Conservation (phyloP, 306 rosid species). For the Medicago arabica region DNA sequence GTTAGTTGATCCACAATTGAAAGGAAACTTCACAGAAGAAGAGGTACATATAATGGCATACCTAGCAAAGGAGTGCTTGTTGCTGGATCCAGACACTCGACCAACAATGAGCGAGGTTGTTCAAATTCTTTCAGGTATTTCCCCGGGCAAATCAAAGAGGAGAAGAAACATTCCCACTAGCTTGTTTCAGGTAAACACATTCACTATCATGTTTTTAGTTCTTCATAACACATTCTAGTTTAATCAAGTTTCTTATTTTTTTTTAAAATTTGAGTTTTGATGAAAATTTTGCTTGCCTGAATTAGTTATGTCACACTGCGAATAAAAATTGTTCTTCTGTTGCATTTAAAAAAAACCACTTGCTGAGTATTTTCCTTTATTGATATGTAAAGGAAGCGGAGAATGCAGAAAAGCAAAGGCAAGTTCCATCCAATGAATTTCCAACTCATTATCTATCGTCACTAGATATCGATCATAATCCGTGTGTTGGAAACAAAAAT, state of each 20-base stretch:
- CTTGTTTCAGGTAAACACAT: constrained; percentile 65
- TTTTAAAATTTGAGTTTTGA: constrained; percentile 1
- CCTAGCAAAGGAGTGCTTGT: constrained; percentile 93
- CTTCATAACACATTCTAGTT: constrained; percentile 18
- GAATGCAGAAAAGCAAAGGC: constrained; percentile 53
- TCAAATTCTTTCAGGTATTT: constrained; percentile 87
- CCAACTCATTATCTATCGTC: constrained; percentile 49
- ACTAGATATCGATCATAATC: constrained; percentile 44
- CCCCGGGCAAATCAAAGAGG: constrained; percentile 81
- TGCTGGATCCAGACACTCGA: constrained; percentile 84
- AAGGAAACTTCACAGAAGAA: constrained; percentile 75
- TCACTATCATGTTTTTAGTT: constrained; percentile 25
- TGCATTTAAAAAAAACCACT: constrained; percentile 39
- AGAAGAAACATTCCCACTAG: constrained; percentile 62
- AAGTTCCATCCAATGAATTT: constrained; percentile 47
- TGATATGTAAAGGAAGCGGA: constrained; percentile 49
- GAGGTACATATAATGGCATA: constrained; percentile 96
- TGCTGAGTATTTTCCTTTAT: constrained; percentile 38
- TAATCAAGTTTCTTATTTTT: constrained; percentile 10
- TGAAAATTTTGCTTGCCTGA: background rate
- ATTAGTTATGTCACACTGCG: background rate
- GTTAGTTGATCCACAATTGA: constrained; percentile 77
- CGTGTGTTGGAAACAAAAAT: constrained; percentile 40
- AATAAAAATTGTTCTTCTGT: constrained; percentile 43
- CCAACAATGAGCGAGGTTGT: constrained; percentile 98